A percentile compares a stretch with the other conserved stretches of the same genome.
Conservation (phyloP, 2,329 filamentous ascomycete species). For the Trichophyton benhamiae region DNA sequence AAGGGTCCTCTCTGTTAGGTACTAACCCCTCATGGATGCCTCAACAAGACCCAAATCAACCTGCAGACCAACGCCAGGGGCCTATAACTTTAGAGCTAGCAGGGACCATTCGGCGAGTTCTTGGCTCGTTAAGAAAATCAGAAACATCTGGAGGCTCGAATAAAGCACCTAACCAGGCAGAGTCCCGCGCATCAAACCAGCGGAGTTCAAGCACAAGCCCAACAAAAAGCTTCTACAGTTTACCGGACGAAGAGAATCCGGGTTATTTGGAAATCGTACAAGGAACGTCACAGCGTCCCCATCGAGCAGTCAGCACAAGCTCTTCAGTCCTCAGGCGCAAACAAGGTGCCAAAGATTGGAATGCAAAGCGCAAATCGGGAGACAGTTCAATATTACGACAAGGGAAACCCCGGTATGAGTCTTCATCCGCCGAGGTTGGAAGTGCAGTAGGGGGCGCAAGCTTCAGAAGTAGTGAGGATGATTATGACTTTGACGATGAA, state of each 20-base stretch:
- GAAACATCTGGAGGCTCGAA: conserved; percentile 5
- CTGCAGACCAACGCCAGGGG: conserved; percentile 27
- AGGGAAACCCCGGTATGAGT: conserved; percentile 5
- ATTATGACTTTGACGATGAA: conserved; percentile 25
- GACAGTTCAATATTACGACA: conserved; percentile 11
- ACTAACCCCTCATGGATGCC: conserved; percentile 24
- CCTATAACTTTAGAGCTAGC: conserved; percentile 36
- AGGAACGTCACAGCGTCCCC: conserved; percentile 9
- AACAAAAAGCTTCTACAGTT: conserved; percentile 14
- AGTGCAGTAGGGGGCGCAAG: background rate
- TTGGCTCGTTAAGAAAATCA: conserved; percentile 31
- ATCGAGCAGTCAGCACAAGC: conserved; percentile 38
- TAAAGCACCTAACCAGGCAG: background rate
- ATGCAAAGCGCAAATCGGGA: conserved; percentile 22
- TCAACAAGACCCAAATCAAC: conserved; percentile 16
- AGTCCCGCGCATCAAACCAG: conserved; percentile 5
- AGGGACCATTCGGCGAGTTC: conserved; percentile 40
- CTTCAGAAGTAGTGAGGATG: conserved; percentile 9
- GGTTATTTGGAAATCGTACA: background rate
- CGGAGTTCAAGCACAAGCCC: conserved; percentile 19
- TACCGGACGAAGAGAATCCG: conserved; percentile 7
- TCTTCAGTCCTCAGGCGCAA: conserved; percentile 38
- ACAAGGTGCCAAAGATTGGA: conserved; percentile 43
- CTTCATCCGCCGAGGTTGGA: conserved; percentile 4
- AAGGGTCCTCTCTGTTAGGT: conserved; percentile 42